Base-by-base conservation (phyloP, 805 yeast species). In the Helenozyma baotianmanensis region DNA sequence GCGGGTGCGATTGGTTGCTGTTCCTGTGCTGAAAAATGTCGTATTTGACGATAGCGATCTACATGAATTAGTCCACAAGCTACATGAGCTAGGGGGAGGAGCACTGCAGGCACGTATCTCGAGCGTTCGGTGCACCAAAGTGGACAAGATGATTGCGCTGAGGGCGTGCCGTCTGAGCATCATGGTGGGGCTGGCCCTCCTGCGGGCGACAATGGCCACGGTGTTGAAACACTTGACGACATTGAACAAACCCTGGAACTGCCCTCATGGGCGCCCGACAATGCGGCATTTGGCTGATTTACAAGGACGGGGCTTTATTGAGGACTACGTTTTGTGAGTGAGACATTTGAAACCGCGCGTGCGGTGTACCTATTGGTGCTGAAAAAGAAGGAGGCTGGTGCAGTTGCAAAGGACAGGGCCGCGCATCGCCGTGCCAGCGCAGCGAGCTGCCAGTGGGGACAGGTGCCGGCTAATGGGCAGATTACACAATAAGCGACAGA, bases 231-330 rank as follows among this genome's bases (percentile, higher is more conserved):
- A 87, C 49, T 62, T 92, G 32, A 76, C 90, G 9, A 62, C 56
- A 0, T 64, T 92, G 23, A 89, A 87, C 40, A 85, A 86, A 52
- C 99, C 99, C 0, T 92, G 99, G 98, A 82, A 81, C 47, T 79
- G 88, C 51, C 99, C 99, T 0, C 99, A 92, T 59, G 98, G 99
- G 0, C 66, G 99, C 42, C 99, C 98, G 0, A 92, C 99, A 1
- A 78, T 92, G 82, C 71, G 98, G 35, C 97, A 90, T 57, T 64
- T 90, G 38, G 76, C 80, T 39, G 87, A 84, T 35, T 50, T 81
- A 21, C 46, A 53, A 14, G 40, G 48, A 13, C 29, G 23, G 13
- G 40, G 40, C 6, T 47, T 45, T 32, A 23, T 25, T 4, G 38
- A 27, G 9, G 51, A 47, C 34, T 47, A 45, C 28, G 29, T 21